These are phyloP conservation scores for Dalbergia oliveri DNA, from an alignment of 306 rosid species.

Conservation along the genomic window DNA sequence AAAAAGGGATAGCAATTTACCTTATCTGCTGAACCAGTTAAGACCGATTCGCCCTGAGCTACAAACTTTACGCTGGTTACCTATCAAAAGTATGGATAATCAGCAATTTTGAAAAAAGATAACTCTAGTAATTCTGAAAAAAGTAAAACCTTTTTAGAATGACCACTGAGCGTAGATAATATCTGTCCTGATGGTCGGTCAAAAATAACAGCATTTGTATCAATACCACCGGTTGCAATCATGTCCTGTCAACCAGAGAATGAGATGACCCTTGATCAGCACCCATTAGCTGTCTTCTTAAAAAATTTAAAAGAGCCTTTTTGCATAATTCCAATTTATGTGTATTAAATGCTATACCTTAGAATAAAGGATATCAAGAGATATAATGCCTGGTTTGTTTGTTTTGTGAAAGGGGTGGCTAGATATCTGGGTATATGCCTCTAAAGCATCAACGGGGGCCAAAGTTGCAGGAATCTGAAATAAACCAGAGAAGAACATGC, in stretches of 20 bases:
- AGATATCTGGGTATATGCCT: constrained; percentile 91
- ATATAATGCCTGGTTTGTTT: constrained; percentile 88
- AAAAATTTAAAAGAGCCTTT: neutral
- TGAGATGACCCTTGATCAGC: constrained; percentile 13
- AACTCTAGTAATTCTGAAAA: neutral
- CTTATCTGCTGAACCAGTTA: constrained; percentile 94
- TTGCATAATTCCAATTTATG: neutral
- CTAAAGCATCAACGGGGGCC: constrained; percentile 86
- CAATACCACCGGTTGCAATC: constrained; percentile 94
- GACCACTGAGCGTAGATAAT: constrained; percentile 91
- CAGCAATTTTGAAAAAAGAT: constrained; percentile 38
- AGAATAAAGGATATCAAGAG: constrained; percentile 75
- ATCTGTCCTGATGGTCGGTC: constrained; percentile 93
- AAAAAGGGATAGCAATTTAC: constrained; percentile 50
- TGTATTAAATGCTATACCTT: constrained; percentile 62
- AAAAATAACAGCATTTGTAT: constrained; percentile 92
- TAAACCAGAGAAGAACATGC: constrained; percentile 18
- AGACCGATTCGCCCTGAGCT: constrained; percentile 70
- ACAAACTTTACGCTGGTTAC: constrained; percentile 92
- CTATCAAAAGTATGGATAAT: constrained; percentile 53
- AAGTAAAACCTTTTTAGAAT: constrained; percentile 85
- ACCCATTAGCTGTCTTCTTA: neutral
- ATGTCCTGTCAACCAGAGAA: constrained; percentile 68
- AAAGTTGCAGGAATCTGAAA: constrained; percentile 83
- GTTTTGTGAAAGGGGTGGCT: constrained; percentile 98